phyloP scores from a whole-genome alignment of 2,329 filamentous ascomycete species.

The Colletotrichum tropicicola region DNA sequence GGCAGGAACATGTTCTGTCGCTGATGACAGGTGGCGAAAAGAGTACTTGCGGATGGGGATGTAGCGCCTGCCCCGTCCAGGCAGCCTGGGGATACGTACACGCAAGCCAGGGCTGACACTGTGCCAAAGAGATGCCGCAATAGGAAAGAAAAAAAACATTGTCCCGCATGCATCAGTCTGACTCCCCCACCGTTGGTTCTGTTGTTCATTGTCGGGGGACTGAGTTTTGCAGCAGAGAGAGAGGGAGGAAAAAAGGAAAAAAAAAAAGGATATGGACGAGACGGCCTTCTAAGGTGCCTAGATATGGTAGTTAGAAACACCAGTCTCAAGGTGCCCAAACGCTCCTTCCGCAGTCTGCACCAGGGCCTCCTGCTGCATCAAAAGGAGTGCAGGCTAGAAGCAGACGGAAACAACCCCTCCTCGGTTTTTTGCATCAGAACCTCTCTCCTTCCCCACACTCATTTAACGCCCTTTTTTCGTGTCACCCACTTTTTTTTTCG shows the following conservation, averaged over 20 bases:
- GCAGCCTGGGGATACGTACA: neutral
- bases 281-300: no score
- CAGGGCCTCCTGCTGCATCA: neutral
- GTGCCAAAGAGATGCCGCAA: conserved; percentile 11
- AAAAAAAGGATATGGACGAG: no score
- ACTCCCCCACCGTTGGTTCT: conserved; percentile 9
- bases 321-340: neutral
- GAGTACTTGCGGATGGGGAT: neutral
- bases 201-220: neutral
- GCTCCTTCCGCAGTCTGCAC: neutral
- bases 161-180: conserved; percentile 18
- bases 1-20: neutral
- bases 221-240: neutral
- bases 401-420: conserved; percentile 24
- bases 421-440: conserved; percentile 15
- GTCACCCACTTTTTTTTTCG: neutral
- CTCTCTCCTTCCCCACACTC: conserved; percentile 30
- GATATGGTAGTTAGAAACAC: no score
- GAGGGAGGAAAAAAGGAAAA: neutral
- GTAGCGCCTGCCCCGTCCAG: neutral
- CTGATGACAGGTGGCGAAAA: neutral
- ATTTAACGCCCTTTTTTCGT: conserved; percentile 17
- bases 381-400: conserved; percentile 10
- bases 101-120: neutral
- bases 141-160: conserved; percentile 29